Evolutionary conservation across 257 asterid genomes (phyloP), one percentile per base, ranked within the genome.

Genomic region (Petrea volubilis): DNA sequence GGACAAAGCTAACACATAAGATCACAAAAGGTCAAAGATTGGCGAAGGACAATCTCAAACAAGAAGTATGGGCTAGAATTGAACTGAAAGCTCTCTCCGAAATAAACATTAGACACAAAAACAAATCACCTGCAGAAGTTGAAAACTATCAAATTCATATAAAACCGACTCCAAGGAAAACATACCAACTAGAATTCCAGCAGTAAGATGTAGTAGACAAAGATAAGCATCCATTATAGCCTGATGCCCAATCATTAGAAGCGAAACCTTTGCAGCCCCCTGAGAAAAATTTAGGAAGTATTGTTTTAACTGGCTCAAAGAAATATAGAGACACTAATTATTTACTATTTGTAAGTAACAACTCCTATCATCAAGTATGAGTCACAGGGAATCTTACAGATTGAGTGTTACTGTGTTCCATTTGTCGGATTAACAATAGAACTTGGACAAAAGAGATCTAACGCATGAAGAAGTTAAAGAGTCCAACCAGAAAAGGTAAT

Each of bases 231-330:
- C 99, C 93, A 95, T 88, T 83, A 95, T 92, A 38, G 98, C 99
- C 67, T 95, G 98, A 73, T 95, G 99, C 53, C 98, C 99, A 57
- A 95, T 81, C 97, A 90, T 92, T 80, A 85, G 75, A 78, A 92
- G 84, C 15, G 99, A 95, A 76, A 95, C 99, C 87, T 95, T 95
- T 60, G 99, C 96, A 85, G 99, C 91, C 44, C 99, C 99, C 99
- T 92, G 66, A n/a, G 57, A 56, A 61, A 76, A 27, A 34, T 41
- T 36, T 46, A 17, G 47, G 43, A 75, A 65, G 17, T 15, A 73
- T 66, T 41, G 21, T 70, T 40, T 10, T 24, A 75, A 24, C 68
- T 5, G 44, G 61, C 60, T 53, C 66, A 23, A 34, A 36, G 38
- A 59, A 15, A 27, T 25, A 64, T 57, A 41, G 27, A 56, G 34